A percentile compares a stretch with the other conserved stretches of the same genome.
These are phyloP conservation scores for Phialophora expanda DNA, from an alignment of 2,329 filamentous ascomycete genomes.

Conservation along the genomic window DNA sequence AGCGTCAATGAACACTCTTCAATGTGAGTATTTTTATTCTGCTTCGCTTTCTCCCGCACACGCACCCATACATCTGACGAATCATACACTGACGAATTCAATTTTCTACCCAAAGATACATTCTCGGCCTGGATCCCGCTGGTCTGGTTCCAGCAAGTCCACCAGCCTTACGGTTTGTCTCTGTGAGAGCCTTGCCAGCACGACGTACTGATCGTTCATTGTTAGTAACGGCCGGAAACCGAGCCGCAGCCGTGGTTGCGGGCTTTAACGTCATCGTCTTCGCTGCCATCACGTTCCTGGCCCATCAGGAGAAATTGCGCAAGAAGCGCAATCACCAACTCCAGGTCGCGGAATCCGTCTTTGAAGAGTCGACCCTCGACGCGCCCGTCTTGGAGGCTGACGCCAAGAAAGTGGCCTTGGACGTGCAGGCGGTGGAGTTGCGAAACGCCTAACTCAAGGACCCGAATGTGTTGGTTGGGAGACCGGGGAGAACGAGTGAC, in stretches of 20 bases:
- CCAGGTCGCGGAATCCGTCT: neutral
- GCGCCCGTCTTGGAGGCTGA: neutral
- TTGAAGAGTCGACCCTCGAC: neutral
- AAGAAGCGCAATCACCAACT: conserved; percentile 25
- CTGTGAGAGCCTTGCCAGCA: neutral
- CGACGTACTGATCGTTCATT: neutral
- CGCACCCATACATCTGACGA: too few relatives aligned
- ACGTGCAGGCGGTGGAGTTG: conserved; percentile 13
- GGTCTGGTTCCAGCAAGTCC: conserved; percentile 34
- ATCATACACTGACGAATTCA: conserved; percentile 10
- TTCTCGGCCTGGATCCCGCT: conserved; percentile 32
- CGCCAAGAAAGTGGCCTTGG: conserved; percentile 6
- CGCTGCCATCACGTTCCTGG: conserved; percentile 17
- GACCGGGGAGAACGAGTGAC: neutral
- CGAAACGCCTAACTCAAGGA: conserved; percentile 6
- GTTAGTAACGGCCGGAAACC: conserved; percentile 29
- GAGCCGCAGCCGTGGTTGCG: conserved; percentile 27
- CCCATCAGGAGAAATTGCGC: conserved; percentile 23
- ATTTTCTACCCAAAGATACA: conserved; percentile 19
- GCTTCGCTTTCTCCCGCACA: too few relatives aligned
- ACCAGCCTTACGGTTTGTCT: conserved; percentile 30
- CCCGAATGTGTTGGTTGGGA: conserved; percentile 36
- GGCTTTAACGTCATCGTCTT: conserved; percentile 31
- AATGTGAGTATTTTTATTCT: conserved; percentile 22
- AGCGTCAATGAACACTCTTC: conserved; percentile 31